Evolutionary conservation across 1,284 basidiomycete genomes (phyloP), one percentile per base, ranked within the genome.

Genomic region (Tilletia walkeri): DNA sequence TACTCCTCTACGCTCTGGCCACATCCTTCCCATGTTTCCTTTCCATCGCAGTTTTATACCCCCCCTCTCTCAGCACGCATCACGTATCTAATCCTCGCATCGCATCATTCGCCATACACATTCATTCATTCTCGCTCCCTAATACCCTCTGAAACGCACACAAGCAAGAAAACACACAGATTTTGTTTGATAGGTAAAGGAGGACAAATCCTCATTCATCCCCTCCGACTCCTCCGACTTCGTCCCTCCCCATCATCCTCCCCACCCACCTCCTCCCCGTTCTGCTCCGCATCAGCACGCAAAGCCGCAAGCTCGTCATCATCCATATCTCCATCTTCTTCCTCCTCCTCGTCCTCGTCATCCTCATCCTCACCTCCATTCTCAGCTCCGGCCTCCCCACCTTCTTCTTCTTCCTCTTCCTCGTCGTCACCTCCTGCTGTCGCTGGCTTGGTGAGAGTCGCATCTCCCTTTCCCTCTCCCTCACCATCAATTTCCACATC

Each of bases 291-390:
- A 39, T 77, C 78, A 1, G 73, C 75, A 49, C 70, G 72, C 41
- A 80, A 67, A 18, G 74, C 78, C 14, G 79, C 79, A 3, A 80
- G 75, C 72, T 80, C 79, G 14, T 67, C 66, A 16, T 70, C 75
- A 16, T 69, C 73, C 38, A 76, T 75, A 39, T 78, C 76, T 7
- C 74, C 72, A 9, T 75, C 73, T 14, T 67, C 69, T 3, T 65
- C 41, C 54, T 67, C 69, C 4, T 70, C 41, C 6, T 36, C n/a
- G 20, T 69, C 12, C 30, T 65, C 12, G 50, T 45, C 56, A n/a
- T 80, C 79, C 36, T 67, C 66, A 12, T 69, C 75, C 10, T 68
- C 73, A 20, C 75, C 75, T 30, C 77, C 76, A 6, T 78, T 75
- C 16, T 73, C 75, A 1, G 74, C 73, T 16, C 71, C 72, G 56